Evolutionary conservation across 768 basidiomycete species (phyloP), one percentile per base, ranked within the genome.

Genomic region (Asterophora lycoperdoides): DNA sequence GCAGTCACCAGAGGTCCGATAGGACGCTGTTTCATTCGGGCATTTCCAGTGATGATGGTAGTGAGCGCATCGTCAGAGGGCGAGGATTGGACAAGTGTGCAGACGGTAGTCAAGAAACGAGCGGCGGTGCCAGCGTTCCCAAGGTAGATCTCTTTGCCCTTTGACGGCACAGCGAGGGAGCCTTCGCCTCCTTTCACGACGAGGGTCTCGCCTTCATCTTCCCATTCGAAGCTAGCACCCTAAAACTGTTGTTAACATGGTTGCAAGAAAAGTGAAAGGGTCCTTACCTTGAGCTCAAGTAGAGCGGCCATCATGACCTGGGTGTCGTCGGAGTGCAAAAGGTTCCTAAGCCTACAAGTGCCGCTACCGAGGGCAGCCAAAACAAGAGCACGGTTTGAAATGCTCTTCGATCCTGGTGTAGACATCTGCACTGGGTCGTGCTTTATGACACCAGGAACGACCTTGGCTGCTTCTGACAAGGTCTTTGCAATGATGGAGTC

Each of bases 271-370:
- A 38, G 51, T 40, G 38, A 10, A 13, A 19, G 32, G 58, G 23
- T 20, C 7, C 71, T 30, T 48, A 89, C 92, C 74, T 93, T 86
- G 54, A 99, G 80, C 45, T 93, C 90, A 36, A 81, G 72, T 26
- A 98, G 75, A 29, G 94, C 95, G 3, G 84, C 76, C 93, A 98
- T 98, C 96, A 99, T 99, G 46, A 99, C 95, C 57, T 94, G 93
- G 0, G 96, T 99, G 63, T 99, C 95, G 60, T 98, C 95, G 3
- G 93, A 96, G 63, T 98, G 95, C 30, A 99, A 74, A 5, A 99
- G 70, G 58, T 99, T 99, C 66, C 75, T 85, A 48, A 99, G 69
- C 53, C 86, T 76, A 68, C 94, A 96, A 0, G 86, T 90, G 1
- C 95, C 96, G 39, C 79, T 80, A 0, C 83, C 93, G 11, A 99